These are phyloP conservation scores for Colletotrichum sp. DNA, from an alignment of 2,329 filamentous ascomycete species.

Conservation along the genomic window DNA sequence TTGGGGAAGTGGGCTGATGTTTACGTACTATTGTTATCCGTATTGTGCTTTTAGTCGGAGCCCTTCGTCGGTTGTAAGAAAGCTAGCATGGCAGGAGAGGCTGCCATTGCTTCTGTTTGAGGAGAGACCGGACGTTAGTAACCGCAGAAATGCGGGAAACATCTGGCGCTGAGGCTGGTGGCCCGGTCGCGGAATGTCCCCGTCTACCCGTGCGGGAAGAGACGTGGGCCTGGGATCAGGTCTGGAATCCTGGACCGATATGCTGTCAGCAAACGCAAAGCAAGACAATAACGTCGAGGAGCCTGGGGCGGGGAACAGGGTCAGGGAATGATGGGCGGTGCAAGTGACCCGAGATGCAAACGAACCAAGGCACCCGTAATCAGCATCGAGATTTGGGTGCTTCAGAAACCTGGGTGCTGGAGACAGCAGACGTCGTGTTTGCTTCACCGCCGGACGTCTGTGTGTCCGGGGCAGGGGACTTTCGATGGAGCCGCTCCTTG, in stretches of 20 bases:
- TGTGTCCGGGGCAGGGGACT: neutral
- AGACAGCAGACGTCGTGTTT: neutral
- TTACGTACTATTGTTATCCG: neutral
- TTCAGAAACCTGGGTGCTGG: neutral
- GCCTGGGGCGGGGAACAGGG: neutral
- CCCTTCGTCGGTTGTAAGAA: neutral
- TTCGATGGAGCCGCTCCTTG: neutral
- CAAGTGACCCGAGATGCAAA: neutral
- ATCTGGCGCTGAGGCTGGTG: neutral
- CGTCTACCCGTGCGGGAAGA: neutral
- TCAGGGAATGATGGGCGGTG: neutral
- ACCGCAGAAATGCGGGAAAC: neutral
- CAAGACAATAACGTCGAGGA: neutral
- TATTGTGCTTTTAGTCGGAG: neutral
- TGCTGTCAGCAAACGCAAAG: neutral
- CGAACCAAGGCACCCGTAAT: neutral
- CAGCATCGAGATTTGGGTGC: neutral
- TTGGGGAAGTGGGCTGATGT: constrained; percentile 15
- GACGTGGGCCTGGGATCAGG: neutral
- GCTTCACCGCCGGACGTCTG: neutral
- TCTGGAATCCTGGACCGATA: neutral
- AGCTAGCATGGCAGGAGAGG: neutral
- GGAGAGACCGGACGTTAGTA: neutral
- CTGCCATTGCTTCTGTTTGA: neutral
- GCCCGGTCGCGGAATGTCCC: neutral